Evolutionary conservation across 352 stramenopile species (phyloP), one percentile per base, ranked within the genome.

Genomic region (Phytophthora pini): DNA sequence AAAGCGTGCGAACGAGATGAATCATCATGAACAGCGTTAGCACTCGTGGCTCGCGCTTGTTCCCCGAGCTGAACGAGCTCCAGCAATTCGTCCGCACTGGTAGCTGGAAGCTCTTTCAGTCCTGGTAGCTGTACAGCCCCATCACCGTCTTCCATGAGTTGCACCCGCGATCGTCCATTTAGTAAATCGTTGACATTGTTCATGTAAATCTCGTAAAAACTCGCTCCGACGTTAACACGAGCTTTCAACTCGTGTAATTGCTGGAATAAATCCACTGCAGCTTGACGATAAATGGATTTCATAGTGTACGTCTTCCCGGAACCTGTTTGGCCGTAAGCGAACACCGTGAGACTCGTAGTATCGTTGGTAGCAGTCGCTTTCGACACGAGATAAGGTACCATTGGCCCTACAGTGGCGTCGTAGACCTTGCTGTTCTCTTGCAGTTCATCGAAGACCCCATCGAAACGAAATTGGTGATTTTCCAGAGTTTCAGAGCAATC

Each of bases 121-220:
- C 96, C 95, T 31, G 91, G 81, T 44, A 99, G 79, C 58, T 96
- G 92, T 22, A 99, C 96, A 20, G 92, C 87, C 8, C 94, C 92
- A 20, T 96, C 88, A 4, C 84, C 91, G 68, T 98, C 94, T 64
- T 98, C 95, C 56, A 98, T 87, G 43, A 96, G 88, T 55, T 97
- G 91, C 17, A 98, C 81, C n/a, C 84, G 79, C 31, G 80, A 84
- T 52, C 94, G 80, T 17, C 75, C 69, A 59, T 98, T 98, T 17
- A 99, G 79, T 38, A 99, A 68, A 67, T 99, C 97, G 63, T 98
- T 97, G 12, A 98, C 81, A 54, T 95, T 94, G 72, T 97, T 97
- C 50, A 97, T 96, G 74, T 99, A 99, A 56, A 99, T 98, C 79
- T 99, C 97, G 80, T 98, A 99, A 39, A 98, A 97, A 34, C 89